Base-by-base conservation (phyloP, 179 eudicot species). In the Drosera spatulata region DNA sequence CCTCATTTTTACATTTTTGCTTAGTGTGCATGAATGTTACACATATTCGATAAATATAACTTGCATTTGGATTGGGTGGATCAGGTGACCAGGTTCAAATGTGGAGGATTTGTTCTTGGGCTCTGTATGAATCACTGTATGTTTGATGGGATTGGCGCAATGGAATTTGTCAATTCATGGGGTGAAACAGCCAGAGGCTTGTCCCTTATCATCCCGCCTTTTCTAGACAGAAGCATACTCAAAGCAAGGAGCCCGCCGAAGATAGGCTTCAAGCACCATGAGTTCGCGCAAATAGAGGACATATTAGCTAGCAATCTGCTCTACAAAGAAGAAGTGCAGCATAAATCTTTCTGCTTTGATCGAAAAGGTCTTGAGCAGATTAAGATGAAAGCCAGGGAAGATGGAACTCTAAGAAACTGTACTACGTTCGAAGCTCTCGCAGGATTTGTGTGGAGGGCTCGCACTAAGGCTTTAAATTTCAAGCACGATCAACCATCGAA, bases 91-190 rank as follows among this genome's bases (percentile, higher is more conserved):
- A 77, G 63, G 59, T 85, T 85, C 76, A 85, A 79, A 69, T 80
- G 85, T 67, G 94, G 94, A 55, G 94, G 94, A 44, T 77, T 83
- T 42, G 78, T 70, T 4, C 66, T 85, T 11, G 94, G 94, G 3
- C 39, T 77, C 1, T 60, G 84, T 67, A 70, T 79, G 66, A 75
- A 79, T 65, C 94, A 85, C 44, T 69, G 75, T 61, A 62, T 83
- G 72, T 73, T 79, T 14, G 94, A 85, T 61, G 94, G 94, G 0
- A 66, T 75, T 3, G 80, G 61, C 14, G 83, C 88, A 53, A 75
- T 85, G 75, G 82, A 85, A 13, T 85, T 85, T 55, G 78, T 85
- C 2, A 80, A 79, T 56, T 67, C 86, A 6, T 85, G 94, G 94
- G 82, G 79, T 0, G 82, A 80, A 53, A 80, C 72, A n/a, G 84